phyloP scores from a whole-genome alignment of 2,329 filamentous ascomycete species.

The Ophioceras dolichostomum region DNA sequence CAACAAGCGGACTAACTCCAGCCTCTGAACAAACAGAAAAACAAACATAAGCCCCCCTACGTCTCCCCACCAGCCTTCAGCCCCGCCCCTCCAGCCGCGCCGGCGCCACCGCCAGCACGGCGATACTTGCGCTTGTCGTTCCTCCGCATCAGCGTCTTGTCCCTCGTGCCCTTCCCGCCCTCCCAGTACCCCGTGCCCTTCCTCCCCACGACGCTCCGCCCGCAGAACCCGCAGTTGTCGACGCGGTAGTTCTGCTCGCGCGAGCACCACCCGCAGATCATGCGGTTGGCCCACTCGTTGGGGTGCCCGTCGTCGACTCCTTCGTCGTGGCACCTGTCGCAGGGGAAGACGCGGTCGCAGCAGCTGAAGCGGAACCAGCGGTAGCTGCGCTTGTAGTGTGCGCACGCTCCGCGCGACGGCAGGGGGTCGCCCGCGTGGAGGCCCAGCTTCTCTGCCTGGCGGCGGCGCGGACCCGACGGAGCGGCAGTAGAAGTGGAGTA shows the following conservation, averaged over 20 bases:
- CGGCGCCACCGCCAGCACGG: conserved; percentile 32
- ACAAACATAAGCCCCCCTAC: no score
- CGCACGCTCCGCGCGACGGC: conserved; percentile 38
- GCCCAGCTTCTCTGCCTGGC: conserved; percentile 40
- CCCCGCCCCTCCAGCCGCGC: no score
- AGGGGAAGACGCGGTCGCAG: conserved; percentile 45
- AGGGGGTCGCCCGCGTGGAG: conserved; percentile 44
- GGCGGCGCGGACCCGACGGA: conserved; percentile 24
- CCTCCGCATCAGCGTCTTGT: conserved; percentile 57
- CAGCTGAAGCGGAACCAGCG: conserved; percentile 56
- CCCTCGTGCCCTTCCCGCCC: conserved; percentile 71
- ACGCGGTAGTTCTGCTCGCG: conserved; percentile 70
- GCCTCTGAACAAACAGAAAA: no score
- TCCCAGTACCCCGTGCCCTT: conserved; percentile 72
- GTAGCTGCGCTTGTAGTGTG: conserved; percentile 45
- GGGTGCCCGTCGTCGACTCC: conserved; percentile 47
- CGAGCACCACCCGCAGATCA: conserved; percentile 73
- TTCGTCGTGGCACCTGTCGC: conserved; percentile 64
- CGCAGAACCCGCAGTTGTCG: conserved; percentile 65
- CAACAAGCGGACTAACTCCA: no score
- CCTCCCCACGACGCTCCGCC: conserved; percentile 52
- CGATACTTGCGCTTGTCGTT: conserved; percentile 68
- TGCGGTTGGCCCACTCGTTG: conserved; percentile 71
- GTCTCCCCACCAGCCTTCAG: background rate
- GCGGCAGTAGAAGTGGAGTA: conserved; percentile 34